These are phyloP conservation scores for Colletotrichum sp. DNA, from an alignment of 2,329 filamentous ascomycete genomes.

Conservation along the genomic window DNA sequence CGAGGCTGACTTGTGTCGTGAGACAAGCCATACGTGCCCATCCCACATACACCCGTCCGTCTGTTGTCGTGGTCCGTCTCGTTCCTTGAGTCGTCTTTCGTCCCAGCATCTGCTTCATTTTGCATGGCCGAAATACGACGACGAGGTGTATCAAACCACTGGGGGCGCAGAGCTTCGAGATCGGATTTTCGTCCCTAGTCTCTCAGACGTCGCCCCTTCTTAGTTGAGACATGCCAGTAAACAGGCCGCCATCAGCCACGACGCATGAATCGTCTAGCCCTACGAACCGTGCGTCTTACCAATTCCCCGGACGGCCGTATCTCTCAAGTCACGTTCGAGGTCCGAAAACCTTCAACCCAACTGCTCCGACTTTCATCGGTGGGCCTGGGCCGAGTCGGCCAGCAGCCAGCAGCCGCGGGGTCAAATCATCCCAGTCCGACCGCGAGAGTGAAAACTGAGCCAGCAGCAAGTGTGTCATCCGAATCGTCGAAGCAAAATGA, in stretches of 20 bases:
- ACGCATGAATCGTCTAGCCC: neutral
- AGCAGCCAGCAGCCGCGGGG: neutral
- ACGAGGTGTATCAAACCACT: neutral
- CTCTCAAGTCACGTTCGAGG: neutral
- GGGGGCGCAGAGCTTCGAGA: neutral
- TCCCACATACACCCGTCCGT: neutral
- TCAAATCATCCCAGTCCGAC: neutral
- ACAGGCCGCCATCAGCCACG: constrained; percentile 1
- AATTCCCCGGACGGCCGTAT: neutral
- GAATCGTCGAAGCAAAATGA: neutral
- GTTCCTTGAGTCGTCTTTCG: neutral
- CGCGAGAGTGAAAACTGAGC: neutral
- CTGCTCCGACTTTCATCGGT: neutral
- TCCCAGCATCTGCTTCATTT: neutral
- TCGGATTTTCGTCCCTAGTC: constrained; percentile 8
- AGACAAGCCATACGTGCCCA: neutral
- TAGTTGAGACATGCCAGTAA: constrained; percentile 17
- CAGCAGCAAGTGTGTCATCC: neutral
- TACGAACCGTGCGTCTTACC: constrained; percentile 12
- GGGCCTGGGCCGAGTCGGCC: neutral
- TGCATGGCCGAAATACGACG: neutral
- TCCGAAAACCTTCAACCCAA: neutral
- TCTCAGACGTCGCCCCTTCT: constrained; percentile 1
- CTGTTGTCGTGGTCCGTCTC: neutral
- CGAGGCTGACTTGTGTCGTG: constrained; percentile 5